A percentile compares a stretch with the other conserved stretches of the same genome.
Conservation (phyloP, 2,329 filamentous ascomycete genomes). For the Claviceps purpurea region DNA sequence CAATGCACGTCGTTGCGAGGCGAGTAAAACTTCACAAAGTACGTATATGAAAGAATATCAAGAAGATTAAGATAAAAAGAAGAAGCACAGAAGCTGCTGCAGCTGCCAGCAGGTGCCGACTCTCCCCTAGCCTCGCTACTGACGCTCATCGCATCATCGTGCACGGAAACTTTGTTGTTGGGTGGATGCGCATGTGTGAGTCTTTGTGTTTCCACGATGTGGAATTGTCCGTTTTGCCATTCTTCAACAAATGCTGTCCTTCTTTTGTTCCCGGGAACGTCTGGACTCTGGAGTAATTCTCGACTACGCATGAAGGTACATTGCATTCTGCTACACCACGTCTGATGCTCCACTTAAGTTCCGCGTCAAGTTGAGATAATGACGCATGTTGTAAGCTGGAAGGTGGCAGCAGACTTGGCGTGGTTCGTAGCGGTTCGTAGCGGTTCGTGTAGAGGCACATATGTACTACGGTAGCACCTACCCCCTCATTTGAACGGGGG, state of each 20-base stretch:
- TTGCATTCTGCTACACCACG: neutral
- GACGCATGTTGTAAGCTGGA: neutral
- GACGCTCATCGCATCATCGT: neutral
- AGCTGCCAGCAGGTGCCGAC: neutral
- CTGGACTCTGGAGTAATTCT: neutral
- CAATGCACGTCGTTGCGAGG: too few relatives aligned
- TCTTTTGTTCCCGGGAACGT: neutral
- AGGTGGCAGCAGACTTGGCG: neutral
- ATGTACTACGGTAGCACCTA: neutral
- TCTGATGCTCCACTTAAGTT: neutral
- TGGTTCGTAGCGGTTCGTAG: neutral
- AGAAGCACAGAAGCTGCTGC: neutral
- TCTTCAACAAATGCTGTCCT: neutral
- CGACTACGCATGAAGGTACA: too few relatives aligned
- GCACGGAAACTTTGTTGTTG: neutral
- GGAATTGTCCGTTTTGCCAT: neutral
- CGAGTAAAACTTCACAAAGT: too few relatives aligned
- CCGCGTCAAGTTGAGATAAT: neutral
- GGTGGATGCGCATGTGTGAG: neutral
- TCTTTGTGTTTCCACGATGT: neutral
- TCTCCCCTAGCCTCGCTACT: neutral
- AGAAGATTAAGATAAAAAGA: neutral
- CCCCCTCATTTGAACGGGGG: neutral
- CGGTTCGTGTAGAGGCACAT: too few relatives aligned
- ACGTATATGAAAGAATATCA: neutral